Conservation (phyloP, 345 rosid species). For the Eucalyptus dawsonii region DNA sequence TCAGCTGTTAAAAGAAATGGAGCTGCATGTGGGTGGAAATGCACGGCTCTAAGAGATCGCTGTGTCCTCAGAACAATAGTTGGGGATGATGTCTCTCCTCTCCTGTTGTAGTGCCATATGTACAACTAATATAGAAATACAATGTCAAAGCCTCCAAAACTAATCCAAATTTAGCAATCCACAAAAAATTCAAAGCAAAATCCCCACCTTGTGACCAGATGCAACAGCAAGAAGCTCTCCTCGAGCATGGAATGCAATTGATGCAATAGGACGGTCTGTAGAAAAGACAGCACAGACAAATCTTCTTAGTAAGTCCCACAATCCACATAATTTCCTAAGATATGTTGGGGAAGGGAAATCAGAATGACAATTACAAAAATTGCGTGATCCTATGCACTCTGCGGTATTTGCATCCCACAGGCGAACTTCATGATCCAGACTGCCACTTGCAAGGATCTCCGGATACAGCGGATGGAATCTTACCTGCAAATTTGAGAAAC, state of each 20-base stretch:
- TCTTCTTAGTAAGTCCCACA: background rate
- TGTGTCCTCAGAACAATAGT: constrained; percentile 44
- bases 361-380: constrained; percentile 35
- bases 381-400: constrained; percentile 60
- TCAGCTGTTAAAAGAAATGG: constrained; percentile 74
- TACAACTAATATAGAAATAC: constrained; percentile 27
- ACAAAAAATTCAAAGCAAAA: background rate
- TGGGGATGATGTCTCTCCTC: constrained; percentile 58
- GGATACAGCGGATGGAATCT: constrained; percentile 62
- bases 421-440: constrained; percentile 73
- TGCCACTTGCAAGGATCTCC: constrained; percentile 66
- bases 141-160: background rate
- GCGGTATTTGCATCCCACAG: constrained; percentile 64
- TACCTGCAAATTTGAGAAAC: constrained; percentile 24
- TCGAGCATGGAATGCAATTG: constrained; percentile 74
- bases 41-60: constrained; percentile 70
- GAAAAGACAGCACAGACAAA: background rate
- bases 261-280: constrained; percentile 71
- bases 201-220: constrained; percentile 64
- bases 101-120: constrained; percentile 61
- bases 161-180: background rate
- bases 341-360: background rate
- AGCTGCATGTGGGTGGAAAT: constrained; percentile 65
- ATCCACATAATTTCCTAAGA: background rate
- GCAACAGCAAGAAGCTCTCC: constrained; percentile 77